phyloP scores from a whole-genome alignment of 352 stramenopile genomes.

The Globisporangium camurandrum region DNA sequence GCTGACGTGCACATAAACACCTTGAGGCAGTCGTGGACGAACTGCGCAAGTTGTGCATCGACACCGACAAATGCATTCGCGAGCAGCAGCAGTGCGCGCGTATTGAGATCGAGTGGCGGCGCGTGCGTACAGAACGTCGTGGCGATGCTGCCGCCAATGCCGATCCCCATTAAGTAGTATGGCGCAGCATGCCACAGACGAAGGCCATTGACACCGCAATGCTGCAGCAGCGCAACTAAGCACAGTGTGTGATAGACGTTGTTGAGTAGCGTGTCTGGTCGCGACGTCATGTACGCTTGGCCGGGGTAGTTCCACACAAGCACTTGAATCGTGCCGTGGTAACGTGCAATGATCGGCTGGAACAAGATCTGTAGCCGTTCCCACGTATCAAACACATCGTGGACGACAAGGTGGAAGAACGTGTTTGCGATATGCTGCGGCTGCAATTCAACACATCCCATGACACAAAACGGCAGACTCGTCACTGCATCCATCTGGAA shows the following conservation, averaged over 20 bases:
- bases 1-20: constrained; percentile 88
- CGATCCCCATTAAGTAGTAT: constrained; percentile 92
- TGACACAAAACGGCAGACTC: constrained; percentile 86
- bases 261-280: constrained; percentile 83
- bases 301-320: constrained; percentile 96
- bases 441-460: constrained; percentile 37
- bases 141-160: constrained; percentile 89
- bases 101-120: constrained; percentile 40
- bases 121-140: constrained; percentile 61
- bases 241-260: constrained; percentile 89
- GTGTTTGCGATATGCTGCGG: constrained; percentile 21
- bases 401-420: constrained; percentile 93
- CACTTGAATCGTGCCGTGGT: constrained; percentile 79
- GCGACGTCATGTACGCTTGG: constrained; percentile 93
- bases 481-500: constrained; percentile 93
- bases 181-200: constrained; percentile 58
- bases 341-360: constrained; percentile 79
- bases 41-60: constrained; percentile 86
- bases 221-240: constrained; percentile 75
- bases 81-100: constrained; percentile 75
- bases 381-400: constrained; percentile 95
- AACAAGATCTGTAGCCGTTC: constrained; percentile 93
- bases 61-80: constrained; percentile 90
- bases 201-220: constrained; percentile 19
- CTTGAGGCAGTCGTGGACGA: constrained; percentile 93